These are phyloP conservation scores for Dactylellina haptotyla DNA, from an alignment of 2,329 filamentous ascomycete genomes.

Conservation along the genomic window DNA sequence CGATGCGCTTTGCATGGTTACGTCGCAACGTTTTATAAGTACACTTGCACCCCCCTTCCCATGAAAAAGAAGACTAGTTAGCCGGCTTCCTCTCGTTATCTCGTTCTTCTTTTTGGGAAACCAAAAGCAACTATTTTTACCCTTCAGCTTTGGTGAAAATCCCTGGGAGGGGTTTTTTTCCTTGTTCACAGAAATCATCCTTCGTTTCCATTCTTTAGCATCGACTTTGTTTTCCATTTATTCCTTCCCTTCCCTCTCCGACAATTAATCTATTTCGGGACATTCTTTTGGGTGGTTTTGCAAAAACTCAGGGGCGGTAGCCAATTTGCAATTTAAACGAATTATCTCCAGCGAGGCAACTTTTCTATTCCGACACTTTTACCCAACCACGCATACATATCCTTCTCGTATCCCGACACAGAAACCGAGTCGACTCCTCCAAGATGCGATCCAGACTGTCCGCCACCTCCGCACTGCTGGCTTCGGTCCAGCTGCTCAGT, in stretches of 20 bases:
- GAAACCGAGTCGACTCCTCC: neutral
- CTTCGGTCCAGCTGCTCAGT: constrained; percentile 21
- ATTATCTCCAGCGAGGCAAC: too few relatives aligned
- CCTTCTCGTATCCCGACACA: too few relatives aligned
- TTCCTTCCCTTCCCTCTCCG: too few relatives aligned
- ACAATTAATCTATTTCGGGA: constrained; percentile 21
- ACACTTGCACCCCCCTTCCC: constrained; percentile 19
- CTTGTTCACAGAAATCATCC: neutral
- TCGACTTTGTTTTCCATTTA: too few relatives aligned
- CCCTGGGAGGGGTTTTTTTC: constrained; percentile 25
- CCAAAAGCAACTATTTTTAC: neutral
- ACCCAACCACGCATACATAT: too few relatives aligned
- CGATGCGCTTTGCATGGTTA: constrained; percentile 29
- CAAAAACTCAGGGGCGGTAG: too few relatives aligned
- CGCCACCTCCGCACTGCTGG: constrained; percentile 26
- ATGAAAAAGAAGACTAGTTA: constrained; percentile 4
- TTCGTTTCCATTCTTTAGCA: constrained; percentile 14
- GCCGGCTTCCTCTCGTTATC: constrained; percentile 17
- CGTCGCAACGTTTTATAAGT: constrained; percentile 39
- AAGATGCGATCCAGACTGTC: constrained; percentile 39
- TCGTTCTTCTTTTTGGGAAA: constrained; percentile 14
- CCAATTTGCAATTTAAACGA: constrained; percentile 19
- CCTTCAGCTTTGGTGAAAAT: neutral
- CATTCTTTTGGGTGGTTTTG: too few relatives aligned
- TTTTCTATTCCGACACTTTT: too few relatives aligned